Conservation (phyloP, 1,139 yeast genomes). For the Trichomonascaceae sp. region DNA sequence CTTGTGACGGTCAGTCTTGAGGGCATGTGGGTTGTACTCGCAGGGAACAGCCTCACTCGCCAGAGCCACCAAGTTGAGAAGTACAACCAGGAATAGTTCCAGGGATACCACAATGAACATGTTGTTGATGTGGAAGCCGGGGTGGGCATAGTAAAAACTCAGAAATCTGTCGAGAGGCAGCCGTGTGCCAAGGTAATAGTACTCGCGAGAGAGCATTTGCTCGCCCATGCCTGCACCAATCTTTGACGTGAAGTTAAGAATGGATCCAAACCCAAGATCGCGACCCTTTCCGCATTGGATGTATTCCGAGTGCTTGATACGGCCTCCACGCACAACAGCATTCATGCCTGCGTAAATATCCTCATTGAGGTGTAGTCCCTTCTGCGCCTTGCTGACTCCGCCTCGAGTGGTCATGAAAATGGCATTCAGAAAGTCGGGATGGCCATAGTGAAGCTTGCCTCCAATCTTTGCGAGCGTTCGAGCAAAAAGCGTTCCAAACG, state of each 20-base stretch:
- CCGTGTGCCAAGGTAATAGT: slow-evolving; percentile 67
- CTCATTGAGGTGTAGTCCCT: slow-evolving; percentile 73
- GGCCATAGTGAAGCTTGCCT: slow-evolving; percentile 83
- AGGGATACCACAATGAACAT: slow-evolving; percentile 65
- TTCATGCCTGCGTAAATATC: slow-evolving; percentile 89
- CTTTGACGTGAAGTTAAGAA: slow-evolving; percentile 71
- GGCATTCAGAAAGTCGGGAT: slow-evolving; percentile 77
- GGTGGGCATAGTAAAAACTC: slow-evolving; percentile 82
- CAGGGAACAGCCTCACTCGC: slow-evolving; percentile 47
- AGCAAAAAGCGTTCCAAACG: slow-evolving; percentile 83
- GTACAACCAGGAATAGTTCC: slow-evolving; percentile 53
- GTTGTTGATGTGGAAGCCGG: slow-evolving; percentile 81
- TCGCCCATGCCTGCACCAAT: slow-evolving; percentile 97
- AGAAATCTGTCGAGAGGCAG: slow-evolving; percentile 69
- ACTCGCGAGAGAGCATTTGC: slow-evolving; percentile 73
- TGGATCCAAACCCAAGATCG: slow-evolving; percentile 77
- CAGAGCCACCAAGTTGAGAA: slow-evolving; percentile 56
- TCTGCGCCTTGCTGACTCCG: slow-evolving; percentile 82
- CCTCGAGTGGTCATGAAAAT: slow-evolving; percentile 86
- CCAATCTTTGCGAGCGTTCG: slow-evolving; percentile 77
- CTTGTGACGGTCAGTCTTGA: slow-evolving; percentile 43
- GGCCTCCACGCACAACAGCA: slow-evolving; percentile 69
- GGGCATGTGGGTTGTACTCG: slow-evolving; percentile 37
- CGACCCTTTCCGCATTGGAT: slow-evolving; percentile 89
- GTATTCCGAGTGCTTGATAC: slow-evolving; percentile 78